Percentiles rank a stretch among this genome's conserved stretches.
These are phyloP conservation scores for Digitaria exilis DNA, from an alignment of 202 grass and related monocot species.

Conservation along the genomic window DNA sequence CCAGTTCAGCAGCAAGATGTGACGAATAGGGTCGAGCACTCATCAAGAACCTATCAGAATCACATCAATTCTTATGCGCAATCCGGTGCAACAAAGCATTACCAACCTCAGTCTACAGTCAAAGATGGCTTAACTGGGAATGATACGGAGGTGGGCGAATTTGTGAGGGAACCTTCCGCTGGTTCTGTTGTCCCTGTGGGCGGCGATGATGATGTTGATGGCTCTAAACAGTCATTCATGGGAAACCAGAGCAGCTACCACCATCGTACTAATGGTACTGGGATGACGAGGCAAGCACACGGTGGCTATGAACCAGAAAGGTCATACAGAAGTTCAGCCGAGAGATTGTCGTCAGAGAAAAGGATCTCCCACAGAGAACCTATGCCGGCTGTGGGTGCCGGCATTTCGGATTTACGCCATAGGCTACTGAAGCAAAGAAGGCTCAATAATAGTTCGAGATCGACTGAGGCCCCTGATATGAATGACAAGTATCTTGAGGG, in stretches of 20 bases:
- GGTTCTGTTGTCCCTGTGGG: slow-evolving; percentile 42
- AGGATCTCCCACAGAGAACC: slow-evolving; percentile 39
- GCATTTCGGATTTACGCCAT: slow-evolving; percentile 60
- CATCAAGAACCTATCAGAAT: slow-evolving; percentile 36
- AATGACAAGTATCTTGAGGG: slow-evolving; percentile 45
- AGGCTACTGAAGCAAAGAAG: slow-evolving; percentile 69
- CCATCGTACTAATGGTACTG: slow-evolving; percentile 29
- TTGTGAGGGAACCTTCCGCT: slow-evolving; percentile 59
- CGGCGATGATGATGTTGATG: neutral
- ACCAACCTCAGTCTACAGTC: slow-evolving; percentile 29
- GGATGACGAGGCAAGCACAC: slow-evolving; percentile 27
- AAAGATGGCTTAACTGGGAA: slow-evolving; percentile 41
- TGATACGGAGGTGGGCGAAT: slow-evolving; percentile 52
- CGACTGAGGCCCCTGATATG: slow-evolving; percentile 6
- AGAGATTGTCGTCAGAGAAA: slow-evolving; percentile 39
- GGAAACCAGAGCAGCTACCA: slow-evolving; percentile 36
- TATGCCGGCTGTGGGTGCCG: neutral
- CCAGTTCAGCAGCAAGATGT: slow-evolving; percentile 23
- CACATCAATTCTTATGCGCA: slow-evolving; percentile 24
- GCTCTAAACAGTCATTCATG: slow-evolving; percentile 44
- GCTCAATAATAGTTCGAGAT: slow-evolving; percentile 38
- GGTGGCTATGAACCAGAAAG: slow-evolving; percentile 46
- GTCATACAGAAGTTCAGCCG: slow-evolving; percentile 27
- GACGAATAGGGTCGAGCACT: slow-evolving; percentile 24
- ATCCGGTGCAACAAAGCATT: slow-evolving; percentile 32